These are phyloP conservation scores for Bodo saltans DNA, from an alignment of 78 protist species.

Conservation along the genomic window DNA sequence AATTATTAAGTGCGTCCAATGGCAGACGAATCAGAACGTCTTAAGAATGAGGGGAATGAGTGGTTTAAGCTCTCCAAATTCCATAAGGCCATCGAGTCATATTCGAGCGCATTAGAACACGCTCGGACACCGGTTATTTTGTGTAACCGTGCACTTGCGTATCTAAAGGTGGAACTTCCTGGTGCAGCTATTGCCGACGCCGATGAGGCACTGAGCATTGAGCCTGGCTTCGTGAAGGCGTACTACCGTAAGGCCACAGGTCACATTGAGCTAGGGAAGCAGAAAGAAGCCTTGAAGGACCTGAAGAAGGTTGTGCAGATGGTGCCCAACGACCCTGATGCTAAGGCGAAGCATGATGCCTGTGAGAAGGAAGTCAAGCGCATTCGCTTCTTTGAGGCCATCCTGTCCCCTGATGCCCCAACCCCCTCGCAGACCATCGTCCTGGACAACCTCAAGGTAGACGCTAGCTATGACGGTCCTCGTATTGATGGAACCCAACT, in stretches of 20 bases:
- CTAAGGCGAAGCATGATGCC: conserved; percentile 51
- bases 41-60: conserved; percentile 30
- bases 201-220: neutral
- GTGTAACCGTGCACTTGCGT: conserved; percentile 35
- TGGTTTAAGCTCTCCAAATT: conserved; percentile 13
- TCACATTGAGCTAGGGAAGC: conserved; percentile 68
- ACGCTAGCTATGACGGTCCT: conserved; percentile 61
- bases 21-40: neutral
- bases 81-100: conserved; percentile 29
- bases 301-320: conserved; percentile 36
- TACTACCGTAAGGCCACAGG: conserved; percentile 81
- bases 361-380: conserved; percentile 57
- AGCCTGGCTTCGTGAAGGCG: conserved; percentile 42
- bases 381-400: conserved; percentile 73
- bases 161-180: conserved; percentile 44
- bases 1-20: too few relatives aligned
- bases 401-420: conserved; percentile 40
- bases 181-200: conserved; percentile 47
- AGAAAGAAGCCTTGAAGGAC: conserved; percentile 66
- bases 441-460: conserved; percentile 33
- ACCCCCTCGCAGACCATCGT: conserved; percentile 21
- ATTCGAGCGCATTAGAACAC: conserved; percentile 52
- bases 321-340: conserved; percentile 47
- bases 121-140: conserved; percentile 43
- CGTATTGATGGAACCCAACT: conserved; percentile 51